A percentile compares a stretch with the other conserved stretches of the same genome.
Evolutionary conservation across 2,329 filamentous ascomycete genomes (phyloP).

Genomic region (Bipolaris bicolor): DNA sequence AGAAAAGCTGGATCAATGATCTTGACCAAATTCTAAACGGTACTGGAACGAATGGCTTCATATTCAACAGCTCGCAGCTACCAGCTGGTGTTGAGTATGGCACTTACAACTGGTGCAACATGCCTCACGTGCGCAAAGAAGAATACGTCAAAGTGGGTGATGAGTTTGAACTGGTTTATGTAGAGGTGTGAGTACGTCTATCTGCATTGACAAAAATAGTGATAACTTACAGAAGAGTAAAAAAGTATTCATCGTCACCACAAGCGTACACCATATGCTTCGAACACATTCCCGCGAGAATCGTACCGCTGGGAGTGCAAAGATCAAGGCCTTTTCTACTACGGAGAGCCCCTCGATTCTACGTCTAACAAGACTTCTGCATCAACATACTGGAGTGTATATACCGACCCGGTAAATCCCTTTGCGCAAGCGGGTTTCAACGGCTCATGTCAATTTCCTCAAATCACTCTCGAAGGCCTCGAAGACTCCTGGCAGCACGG

Average conservation of each 20-base stretch:
- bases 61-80: conserved; percentile 70
- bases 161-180: conserved; percentile 72
- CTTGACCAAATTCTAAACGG: conserved; percentile 63
- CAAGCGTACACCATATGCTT: conserved; percentile 80
- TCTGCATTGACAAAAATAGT: neutral
- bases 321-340: conserved; percentile 73
- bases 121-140: conserved; percentile 75
- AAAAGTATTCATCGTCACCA: conserved; percentile 75
- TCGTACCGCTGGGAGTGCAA: conserved; percentile 74
- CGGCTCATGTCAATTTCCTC: conserved; percentile 79
- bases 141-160: conserved; percentile 65
- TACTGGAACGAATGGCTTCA: conserved; percentile 72
- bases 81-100: conserved; percentile 63
- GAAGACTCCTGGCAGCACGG: conserved; percentile 79
- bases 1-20: conserved; percentile 62
- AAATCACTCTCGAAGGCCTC: conserved; percentile 74
- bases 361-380: conserved; percentile 55
- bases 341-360: conserved; percentile 63
- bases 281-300: conserved; percentile 78
- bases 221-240: neutral
- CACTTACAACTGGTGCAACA: conserved; percentile 83
- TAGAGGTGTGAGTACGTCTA: conserved; percentile 66
- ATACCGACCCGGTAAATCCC: conserved; percentile 68
- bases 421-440: conserved; percentile 70
- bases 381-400: conserved; percentile 69